Evolutionary conservation across 2,329 filamentous ascomycete genomes (phyloP), one percentile per base, ranked within the genome.

Genomic region (Fusarium succisae): DNA sequence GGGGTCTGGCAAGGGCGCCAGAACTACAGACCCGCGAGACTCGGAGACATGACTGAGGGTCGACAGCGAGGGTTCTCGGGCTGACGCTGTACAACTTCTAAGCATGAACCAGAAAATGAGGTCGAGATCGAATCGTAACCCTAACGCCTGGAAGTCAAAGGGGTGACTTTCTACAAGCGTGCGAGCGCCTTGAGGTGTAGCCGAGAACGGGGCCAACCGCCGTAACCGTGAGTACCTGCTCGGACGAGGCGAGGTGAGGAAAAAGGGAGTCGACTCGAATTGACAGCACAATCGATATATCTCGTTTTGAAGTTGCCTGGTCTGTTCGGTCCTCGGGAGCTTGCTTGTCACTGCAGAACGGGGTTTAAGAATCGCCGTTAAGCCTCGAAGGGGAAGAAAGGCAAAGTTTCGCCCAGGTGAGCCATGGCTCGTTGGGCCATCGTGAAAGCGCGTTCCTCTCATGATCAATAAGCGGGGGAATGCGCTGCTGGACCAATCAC

Each of bases 1-100:
- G 75, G 77, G 79, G 81, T 84, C 84, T 83, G 84, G 85, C 85
- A 81, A 81, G 79, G 79, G 76, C 80, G 85, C 85, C 85, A 85
- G 82, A 82, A 84, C 85, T 86, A 87, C 78, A 85, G 81, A 77
- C 79, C 79, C 79, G 80, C 81, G 80, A 81, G 78, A 80, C 78
- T 79, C 79, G 81, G 77, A 86, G 83, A 85, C 85, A 87, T 87
- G 84, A 84, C 85, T 83, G 80, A 75, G 65, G 70, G 73, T 76
- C 75, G 77, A 72, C 76, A 71, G 73, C 74, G 77, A 77, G 73
- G 65, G 75, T 70, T 77, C 76, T 77, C 73, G 73, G 72, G 70
- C 76, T 76, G 75, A 72, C 76, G 70, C 75, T 73, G 63, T 62
- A 51, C 69, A 54, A 64, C 62, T 59, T 50, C 65, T 63, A 55